Percentiles rank a stretch among this genome's conserved stretches.
phyloP scores from a whole-genome alignment of 352 stramenopile genomes.

The Nothophytophthora sp. region DNA sequence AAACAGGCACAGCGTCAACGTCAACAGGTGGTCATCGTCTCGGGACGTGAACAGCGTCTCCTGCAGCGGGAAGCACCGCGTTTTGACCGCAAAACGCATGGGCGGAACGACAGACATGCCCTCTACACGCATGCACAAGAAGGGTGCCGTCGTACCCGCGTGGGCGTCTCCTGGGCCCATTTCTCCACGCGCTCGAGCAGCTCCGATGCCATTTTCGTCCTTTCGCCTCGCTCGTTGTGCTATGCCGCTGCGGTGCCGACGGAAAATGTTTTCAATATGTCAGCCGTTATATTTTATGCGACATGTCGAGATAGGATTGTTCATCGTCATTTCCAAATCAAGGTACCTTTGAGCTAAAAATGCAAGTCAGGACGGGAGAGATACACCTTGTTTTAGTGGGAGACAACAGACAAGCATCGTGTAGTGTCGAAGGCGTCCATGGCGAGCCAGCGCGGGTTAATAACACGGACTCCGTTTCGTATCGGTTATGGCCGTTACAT shows the following conservation, averaged over 20 bases:
- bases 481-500: no score
- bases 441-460: no score
- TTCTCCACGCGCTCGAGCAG: conserved; percentile 73
- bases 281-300: no score
- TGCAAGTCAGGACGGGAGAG: no score
- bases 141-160: conserved; percentile 31
- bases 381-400: no score
- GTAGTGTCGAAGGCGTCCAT: no score
- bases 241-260: not conserved
- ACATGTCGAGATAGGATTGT: no score
- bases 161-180: conserved; percentile 74
- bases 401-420: no score
- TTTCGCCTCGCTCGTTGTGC: not conserved
- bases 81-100: not conserved
- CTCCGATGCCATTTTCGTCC: conserved; percentile 56
- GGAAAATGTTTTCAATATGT: conserved; percentile 15
- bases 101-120: not conserved
- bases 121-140: not conserved
- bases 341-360: no score
- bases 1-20: conserved; percentile 4
- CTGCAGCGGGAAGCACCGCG: not conserved
- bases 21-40: not conserved
- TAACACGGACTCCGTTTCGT: no score
- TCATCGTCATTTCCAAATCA: no score
- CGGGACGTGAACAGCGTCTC: not conserved